Evolutionary conservation across 2,329 filamentous ascomycete genomes (phyloP), one percentile per base, ranked within the genome.

Genomic region (Aspergillus bombycis): DNA sequence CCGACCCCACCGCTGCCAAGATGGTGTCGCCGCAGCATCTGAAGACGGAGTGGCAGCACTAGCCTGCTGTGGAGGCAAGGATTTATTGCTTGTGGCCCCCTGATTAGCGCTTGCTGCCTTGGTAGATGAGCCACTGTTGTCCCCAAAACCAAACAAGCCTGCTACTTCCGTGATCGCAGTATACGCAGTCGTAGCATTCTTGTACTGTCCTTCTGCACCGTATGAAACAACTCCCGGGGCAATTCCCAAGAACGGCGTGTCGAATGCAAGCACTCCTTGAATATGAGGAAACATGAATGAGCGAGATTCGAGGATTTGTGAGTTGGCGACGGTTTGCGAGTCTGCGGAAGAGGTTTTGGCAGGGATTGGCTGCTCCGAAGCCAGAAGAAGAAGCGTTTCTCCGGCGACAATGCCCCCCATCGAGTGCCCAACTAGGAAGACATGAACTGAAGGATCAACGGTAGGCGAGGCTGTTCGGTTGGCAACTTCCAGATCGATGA

Each of bases 321-420:
- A 59, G 23, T 58, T 58, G 10, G 65, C 65, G 16, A 68, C 67
- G 26, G 65, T 56, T 19, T 52, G 60, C 48, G 56, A 61, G 32
- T 63, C 56, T 11, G 61, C 50, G 16, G 75, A 70, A 11, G 75
- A 74, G 28, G 72, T 65, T 30, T 66, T 69, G 1, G 75, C 67
- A 45, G 76, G 74, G 53, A 82, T 78, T 68, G 85, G 83, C 64
- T 88, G 83, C 68, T 92, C 91, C 64, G 88, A 85, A 50, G 91
- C 79, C 58, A 98, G 85, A 46, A 89, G 85, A 70, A 97, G 86
- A 66, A 94, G 84, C 16, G 93, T 91, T 75, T 98, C 95, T 38
- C 93, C 94, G 12, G 93, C 94, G 54, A 98, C 93, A 71, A 98
- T 97, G 70, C 95, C 95, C 70, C 91, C 91, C 91, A 91, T 97